Conservation (phyloP, 441 rosid species). For the Erodium moschatum region DNA sequence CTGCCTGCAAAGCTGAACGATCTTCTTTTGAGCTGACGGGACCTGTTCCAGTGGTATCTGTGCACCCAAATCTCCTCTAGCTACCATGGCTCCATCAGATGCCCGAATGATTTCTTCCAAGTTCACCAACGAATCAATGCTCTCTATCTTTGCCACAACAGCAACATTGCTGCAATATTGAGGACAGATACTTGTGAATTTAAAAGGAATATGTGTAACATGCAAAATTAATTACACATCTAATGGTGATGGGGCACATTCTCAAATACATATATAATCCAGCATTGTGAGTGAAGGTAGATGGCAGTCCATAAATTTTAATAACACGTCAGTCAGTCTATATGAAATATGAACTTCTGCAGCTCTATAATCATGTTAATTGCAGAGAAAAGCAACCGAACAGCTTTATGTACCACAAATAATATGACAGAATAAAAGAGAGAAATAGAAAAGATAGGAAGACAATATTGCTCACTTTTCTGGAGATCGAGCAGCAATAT, state of each 20-base stretch:
- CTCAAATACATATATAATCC: not conserved
- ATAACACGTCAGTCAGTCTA: not conserved
- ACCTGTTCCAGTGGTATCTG: slow-evolving; percentile 99
- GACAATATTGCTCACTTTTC: slow-evolving; percentile 39
- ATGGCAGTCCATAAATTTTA: not conserved
- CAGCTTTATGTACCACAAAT: not conserved
- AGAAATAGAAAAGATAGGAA: not conserved
- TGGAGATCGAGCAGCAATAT: slow-evolving; percentile 78
- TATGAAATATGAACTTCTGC: not conserved
- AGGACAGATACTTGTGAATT: not conserved
- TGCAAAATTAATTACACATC: not conserved
- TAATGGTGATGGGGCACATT: not conserved
- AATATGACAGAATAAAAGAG: not conserved
- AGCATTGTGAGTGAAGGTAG: not conserved
- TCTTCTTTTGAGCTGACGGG: slow-evolving; percentile 80
- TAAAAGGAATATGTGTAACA: not conserved
- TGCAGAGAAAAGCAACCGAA: not conserved
- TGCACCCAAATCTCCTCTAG: slow-evolving; percentile 97
- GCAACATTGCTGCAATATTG: slow-evolving; percentile 7
- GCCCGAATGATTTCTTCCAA: slow-evolving; percentile 81
- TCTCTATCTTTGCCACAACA: slow-evolving; percentile 33
- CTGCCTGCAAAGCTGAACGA: slow-evolving; percentile 76
- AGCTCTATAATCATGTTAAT: not conserved
- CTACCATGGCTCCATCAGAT: slow-evolving; percentile 99
- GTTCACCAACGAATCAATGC: slow-evolving; percentile 76